Evolutionary conservation across 345 rosid genomes (phyloP).

Genomic region (Populus alba): DNA sequence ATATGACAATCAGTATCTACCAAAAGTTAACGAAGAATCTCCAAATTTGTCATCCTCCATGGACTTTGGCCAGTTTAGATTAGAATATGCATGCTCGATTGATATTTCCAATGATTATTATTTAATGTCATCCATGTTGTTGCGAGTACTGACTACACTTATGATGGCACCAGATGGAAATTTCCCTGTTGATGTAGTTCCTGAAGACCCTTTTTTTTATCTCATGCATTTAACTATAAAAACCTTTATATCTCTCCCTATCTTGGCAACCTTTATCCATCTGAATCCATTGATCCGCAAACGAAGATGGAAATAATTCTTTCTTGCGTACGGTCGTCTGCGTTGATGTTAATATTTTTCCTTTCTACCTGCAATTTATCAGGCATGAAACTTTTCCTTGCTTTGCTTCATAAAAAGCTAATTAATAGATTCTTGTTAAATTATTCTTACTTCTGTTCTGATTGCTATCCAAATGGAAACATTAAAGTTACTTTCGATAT

Average conservation of each 20-base stretch:
- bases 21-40: background rate
- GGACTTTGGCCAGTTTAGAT: background rate
- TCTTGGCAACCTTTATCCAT: background rate
- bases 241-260: background rate
- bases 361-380: constrained; percentile 30
- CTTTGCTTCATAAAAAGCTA: background rate
- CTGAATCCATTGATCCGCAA: background rate
- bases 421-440: background rate
- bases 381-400: constrained; percentile 28
- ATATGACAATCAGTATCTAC: background rate
- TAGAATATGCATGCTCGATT: background rate
- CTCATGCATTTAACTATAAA: constrained; percentile 3
- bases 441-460: background rate
- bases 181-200: background rate
- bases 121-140: background rate
- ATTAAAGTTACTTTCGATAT: constrained; percentile 52
- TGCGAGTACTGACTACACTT: background rate
- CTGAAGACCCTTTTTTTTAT: background rate
- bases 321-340: background rate
- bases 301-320: constrained; percentile 18
- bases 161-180: background rate
- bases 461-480: constrained; percentile 44
- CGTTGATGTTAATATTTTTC: constrained; percentile 9
- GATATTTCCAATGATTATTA: background rate
- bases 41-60: background rate